Evolutionary conservation across 148 eudicot species (phyloP).

Genomic region (Vaccinium corymbosum): DNA sequence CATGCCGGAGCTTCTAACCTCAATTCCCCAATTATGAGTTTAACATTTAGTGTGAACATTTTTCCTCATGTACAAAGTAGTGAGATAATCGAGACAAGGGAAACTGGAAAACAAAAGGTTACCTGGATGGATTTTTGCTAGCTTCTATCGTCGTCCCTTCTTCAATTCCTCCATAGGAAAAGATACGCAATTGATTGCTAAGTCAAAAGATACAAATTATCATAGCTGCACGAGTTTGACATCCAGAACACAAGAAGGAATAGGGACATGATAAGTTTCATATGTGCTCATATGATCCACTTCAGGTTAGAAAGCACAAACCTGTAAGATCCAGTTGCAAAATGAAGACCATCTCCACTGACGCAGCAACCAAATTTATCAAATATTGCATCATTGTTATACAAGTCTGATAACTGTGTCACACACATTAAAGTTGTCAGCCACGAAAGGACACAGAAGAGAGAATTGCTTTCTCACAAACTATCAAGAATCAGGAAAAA

Average conservation of each 20-base stretch:
- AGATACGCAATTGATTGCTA: conserved; percentile 38
- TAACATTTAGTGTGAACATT: background rate
- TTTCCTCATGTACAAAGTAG: background rate
- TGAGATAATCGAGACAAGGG: background rate
- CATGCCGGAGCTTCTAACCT: background rate
- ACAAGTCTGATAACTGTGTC: conserved; percentile 41
- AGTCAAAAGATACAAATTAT: conserved; percentile 11
- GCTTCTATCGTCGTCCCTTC: conserved; percentile 42
- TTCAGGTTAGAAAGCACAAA: conserved; percentile 17
- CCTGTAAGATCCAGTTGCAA: conserved; percentile 62
- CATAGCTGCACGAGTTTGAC: conserved; percentile 16
- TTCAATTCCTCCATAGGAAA: conserved; percentile 30
- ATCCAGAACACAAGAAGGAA: conserved; percentile 4
- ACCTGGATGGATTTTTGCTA: conserved; percentile 39
- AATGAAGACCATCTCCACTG: conserved; percentile 44
- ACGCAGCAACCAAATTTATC: conserved; percentile 55
- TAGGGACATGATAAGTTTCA: background rate
- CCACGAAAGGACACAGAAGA: background rate
- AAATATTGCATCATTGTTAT: conserved; percentile 45
- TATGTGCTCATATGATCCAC: conserved; percentile 13
- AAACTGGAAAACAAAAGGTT: conserved; percentile 12
- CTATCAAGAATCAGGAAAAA: background rate
- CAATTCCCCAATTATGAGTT: background rate
- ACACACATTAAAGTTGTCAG: conserved; percentile 7
- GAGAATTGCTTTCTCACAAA: conserved; percentile 1